Conservation (phyloP, 176 grass and related monocot species). For the Triticum dicoccoides region DNA sequence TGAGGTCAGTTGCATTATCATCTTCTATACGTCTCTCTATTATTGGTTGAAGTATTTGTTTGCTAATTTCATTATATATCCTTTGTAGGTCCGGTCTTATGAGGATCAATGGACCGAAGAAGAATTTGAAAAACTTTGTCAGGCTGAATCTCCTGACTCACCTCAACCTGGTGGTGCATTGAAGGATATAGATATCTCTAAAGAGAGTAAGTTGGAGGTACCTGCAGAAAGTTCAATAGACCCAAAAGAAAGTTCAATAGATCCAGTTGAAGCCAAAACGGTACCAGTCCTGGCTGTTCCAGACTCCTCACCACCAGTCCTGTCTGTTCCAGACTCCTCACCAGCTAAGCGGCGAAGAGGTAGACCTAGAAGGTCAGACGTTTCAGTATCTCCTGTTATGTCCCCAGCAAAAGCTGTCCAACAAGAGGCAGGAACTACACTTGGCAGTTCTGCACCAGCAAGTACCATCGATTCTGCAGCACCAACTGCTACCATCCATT, state of each 20-base stretch:
- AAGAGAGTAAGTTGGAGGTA: conserved; percentile 47
- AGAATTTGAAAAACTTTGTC: conserved; percentile 99
- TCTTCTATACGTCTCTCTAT: neutral
- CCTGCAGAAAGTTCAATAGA: conserved; percentile 46
- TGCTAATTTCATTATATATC: conserved; percentile 25
- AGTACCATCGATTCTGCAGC: conserved; percentile 25
- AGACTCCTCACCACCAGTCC: conserved; percentile 5
- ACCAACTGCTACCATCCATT: conserved; percentile 34
- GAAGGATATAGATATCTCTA: conserved; percentile 54
- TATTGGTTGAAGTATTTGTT: conserved; percentile 2
- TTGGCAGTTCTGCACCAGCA: conserved; percentile 17
- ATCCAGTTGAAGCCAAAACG: conserved; percentile 34
- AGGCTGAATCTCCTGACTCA: conserved; percentile 70
- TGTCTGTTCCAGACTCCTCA: conserved; percentile 43
- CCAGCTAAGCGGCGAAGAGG: conserved; percentile 87
- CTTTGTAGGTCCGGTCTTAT: conserved; percentile 84
- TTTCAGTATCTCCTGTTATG: conserved; percentile 33
- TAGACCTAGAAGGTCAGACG: conserved; percentile 72
- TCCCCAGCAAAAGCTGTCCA: conserved; percentile 27
- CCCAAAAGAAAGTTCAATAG: conserved; percentile 37
- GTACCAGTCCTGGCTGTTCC: conserved; percentile 9
- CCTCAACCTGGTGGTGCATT: conserved; percentile 37
- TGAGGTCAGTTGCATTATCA: conserved; percentile 59
- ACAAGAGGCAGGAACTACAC: conserved; percentile 40
- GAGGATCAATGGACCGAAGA: conserved; percentile 99